Base-by-base conservation (phyloP, 805 yeast genomes). In the Danielia oregonensis region DNA sequence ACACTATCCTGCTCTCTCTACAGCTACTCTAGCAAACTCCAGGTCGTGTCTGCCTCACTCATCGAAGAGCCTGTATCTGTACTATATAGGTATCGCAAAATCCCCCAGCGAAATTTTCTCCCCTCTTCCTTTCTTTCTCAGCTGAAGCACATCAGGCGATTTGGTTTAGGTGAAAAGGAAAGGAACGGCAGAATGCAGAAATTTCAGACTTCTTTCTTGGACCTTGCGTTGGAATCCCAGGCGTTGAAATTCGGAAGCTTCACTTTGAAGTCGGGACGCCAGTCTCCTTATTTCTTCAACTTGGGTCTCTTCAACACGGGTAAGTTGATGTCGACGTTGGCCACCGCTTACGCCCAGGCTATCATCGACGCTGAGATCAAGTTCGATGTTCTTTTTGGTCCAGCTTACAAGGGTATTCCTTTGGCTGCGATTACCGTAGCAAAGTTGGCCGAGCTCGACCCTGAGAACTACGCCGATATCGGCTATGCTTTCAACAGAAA, bases 361-460 rank as follows among this genome's bases (percentile, higher is more conserved):
- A 91, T 91, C 46, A 79, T 89, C 48, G 79, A 75, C 30, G 75
- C 91, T 0, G 91, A 83, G 5, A 54, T 91, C 32, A 82, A 88
- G 57, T 89, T 91, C 51, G 97, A 91, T 53, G 79, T 93, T 27
- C 67, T 91, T 36, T 91, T 91, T 55, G 98, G 98, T 6, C 98
- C 98, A 8, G 98, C 98, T 18, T 91, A 91, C 65, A 93, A 93
- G 66, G 98, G 98, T 13, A 91, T 91, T 50, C 95, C 98, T 15
- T 72, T 91, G 37, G 95, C 95, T 34, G 95, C 97, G 4, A 75
- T 91, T 42, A 87, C 96, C 11, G 87, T 85, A 39, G 91, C 93
- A 39, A 91, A 93, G 61, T 72, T 93, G 41, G 93, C 91, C 24
- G 97, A 93, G 64, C 70, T 88, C 47, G 93, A 86, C 39, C 86